These are phyloP conservation scores for Groenewaldozyma auringiensis DNA, from an alignment of 1,139 yeast species.

Conservation along the genomic window DNA sequence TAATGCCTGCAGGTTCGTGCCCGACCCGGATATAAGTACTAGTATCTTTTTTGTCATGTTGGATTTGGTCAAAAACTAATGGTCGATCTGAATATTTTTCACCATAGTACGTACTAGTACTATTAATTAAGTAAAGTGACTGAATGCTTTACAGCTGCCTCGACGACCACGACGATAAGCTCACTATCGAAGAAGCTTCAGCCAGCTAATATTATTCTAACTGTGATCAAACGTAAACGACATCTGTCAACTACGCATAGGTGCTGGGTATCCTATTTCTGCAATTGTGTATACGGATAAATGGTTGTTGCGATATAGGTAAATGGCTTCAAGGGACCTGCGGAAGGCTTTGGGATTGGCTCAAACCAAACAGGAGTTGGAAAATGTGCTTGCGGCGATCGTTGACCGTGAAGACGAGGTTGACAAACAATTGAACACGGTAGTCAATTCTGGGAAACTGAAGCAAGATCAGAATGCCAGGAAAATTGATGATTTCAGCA, in stretches of 20 bases:
- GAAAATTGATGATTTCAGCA: conserved; percentile 25
- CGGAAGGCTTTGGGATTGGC: conserved; percentile 2
- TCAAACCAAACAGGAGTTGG: conserved; percentile 10
- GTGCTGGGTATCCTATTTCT: no score
- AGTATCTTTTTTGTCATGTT: conserved; percentile 35
- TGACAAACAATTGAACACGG: conserved; percentile 9
- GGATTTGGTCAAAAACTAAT: not conserved
- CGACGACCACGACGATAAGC: no score
- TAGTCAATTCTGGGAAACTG: conserved; percentile 11
- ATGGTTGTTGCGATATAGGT: not conserved
- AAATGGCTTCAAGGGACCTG: conserved; percentile 1
- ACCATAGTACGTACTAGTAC: no score
- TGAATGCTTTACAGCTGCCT: no score
- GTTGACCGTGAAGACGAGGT: conserved; percentile 5
- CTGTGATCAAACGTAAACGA: no score
- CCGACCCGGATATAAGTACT: conserved; percentile 89
- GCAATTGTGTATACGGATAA: no score
- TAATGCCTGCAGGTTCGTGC: conserved; percentile 87
- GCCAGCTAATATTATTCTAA: no score
- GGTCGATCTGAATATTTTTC: not conserved
- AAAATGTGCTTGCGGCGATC: conserved; percentile 10
- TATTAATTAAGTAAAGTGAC: no score
- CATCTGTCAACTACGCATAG: no score
- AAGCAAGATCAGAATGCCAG: conserved; percentile 16
- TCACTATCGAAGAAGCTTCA: no score